Evolutionary conservation across 78 protist species (phyloP).

Genomic region (Acrasis kona): DNA sequence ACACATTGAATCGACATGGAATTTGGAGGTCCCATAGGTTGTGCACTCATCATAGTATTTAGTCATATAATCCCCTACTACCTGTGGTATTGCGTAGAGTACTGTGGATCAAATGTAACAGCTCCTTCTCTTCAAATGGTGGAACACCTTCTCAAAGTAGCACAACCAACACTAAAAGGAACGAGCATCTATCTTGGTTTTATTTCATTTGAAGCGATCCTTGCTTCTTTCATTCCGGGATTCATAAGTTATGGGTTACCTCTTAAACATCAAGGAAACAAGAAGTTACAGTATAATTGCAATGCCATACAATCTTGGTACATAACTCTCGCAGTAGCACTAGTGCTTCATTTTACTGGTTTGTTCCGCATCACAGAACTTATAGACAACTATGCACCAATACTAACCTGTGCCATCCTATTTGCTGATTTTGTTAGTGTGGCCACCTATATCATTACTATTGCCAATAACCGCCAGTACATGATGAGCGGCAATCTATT

Average conservation of each 20-base stretch:
- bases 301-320: conserved; percentile 15
- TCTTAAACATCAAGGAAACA: background rate
- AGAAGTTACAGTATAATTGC: background rate
- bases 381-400: conserved; percentile 16
- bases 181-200: background rate
- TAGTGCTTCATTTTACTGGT: conserved; percentile 10
- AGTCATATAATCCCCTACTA: conserved; percentile 13
- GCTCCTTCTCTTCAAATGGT: conserved; percentile 1
- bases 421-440: conserved; percentile 11
- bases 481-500: conserved; percentile 29
- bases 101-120: background rate
- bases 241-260: background rate
- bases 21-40: conserved; percentile 28
- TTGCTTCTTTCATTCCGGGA: conserved; percentile 17
- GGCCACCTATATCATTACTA: conserved; percentile 2
- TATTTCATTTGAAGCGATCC: background rate
- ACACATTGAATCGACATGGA: background rate
- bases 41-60: background rate
- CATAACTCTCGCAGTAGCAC: background rate
- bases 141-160: background rate
- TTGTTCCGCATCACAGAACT: conserved; percentile 8
- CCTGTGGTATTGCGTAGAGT: background rate
- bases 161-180: background rate
- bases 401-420: conserved; percentile 18
- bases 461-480: background rate